Evolutionary conservation across 805 yeast genomes (phyloP), one percentile per base, ranked within the genome.

Genomic region (Candida tibetensis): DNA sequence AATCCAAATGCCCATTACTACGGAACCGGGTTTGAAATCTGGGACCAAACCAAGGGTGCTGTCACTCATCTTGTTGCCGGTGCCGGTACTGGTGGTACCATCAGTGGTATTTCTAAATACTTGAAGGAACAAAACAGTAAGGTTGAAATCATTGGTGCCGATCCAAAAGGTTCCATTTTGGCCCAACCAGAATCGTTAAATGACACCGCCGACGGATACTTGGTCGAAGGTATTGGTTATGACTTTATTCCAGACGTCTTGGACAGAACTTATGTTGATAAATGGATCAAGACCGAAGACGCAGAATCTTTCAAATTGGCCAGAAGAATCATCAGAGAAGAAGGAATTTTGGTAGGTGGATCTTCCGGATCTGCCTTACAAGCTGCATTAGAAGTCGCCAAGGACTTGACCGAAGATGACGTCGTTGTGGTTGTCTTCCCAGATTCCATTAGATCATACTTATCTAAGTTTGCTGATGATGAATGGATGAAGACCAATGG

Each of bases 21-120:
- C 53, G 89, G 90, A 37, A 86, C 95, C 16, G 95, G 95, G 39
- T 79, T 66, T 46, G 95, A 86, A 65, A 86, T 86, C 53, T 85
- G 89, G 81, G 79, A 80, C 44, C 95, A 86, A 64, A 76, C 91
- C 12, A 63, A 72, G 17, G 86, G 90, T 25, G 75, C 80, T 42
- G 70, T 87, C 37, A 79, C 78, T 38, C 87, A 82, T 44, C 70
- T 87, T 31, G 84, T 87, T 38, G 95, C 95, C 27, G 95, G 95
- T 60, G 95, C 95, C 5, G 95, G 95, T 66, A 86, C 95, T 41
- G 95, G 95, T 64, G 99, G 99, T 40, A 93, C 99, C 2, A 87
- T 91, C 32, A 72, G 95, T n/a, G 99, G 99, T 39, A 89, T 89
- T 19, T 77, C 95, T 3, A 72, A 72, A 43, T 93, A 72, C 60